phyloP scores from a whole-genome alignment of 352 stramenopile species.

The Pythium biforme region DNA sequence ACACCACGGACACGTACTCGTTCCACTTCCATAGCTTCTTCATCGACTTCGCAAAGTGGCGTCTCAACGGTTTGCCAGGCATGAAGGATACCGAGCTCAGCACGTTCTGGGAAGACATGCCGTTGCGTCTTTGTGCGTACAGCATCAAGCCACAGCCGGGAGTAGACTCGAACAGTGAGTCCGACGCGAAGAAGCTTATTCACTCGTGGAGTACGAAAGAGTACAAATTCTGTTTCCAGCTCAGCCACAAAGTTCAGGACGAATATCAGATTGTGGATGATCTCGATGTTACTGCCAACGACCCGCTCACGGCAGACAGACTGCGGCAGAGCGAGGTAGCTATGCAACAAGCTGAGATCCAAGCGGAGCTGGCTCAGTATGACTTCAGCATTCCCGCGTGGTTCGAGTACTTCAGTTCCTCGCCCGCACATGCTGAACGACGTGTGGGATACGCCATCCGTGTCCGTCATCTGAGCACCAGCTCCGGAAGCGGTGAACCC shows the following conservation, averaged over 20 bases:
- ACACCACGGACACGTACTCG: slow-evolving; percentile 62
- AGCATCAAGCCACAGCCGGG: slow-evolving; percentile 32
- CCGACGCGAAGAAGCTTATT: slow-evolving; percentile 26
- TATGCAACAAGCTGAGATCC: slow-evolving; percentile 29
- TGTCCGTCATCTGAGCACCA: slow-evolving; percentile 25
- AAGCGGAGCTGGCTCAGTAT: slow-evolving; percentile 30
- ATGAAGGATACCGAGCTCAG: slow-evolving; percentile 45
- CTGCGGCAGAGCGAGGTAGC: slow-evolving; percentile 9
- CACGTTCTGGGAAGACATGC: slow-evolving; percentile 63
- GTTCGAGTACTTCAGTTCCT: slow-evolving; percentile 60
- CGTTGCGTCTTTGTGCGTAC: slow-evolving; percentile 55
- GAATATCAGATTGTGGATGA: slow-evolving; percentile 21
- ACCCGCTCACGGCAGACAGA: neutral
- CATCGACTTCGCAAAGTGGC: slow-evolving; percentile 60
- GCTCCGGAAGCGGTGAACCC: neutral
- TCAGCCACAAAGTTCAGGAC: slow-evolving; percentile 39
- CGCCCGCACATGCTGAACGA: slow-evolving; percentile 32
- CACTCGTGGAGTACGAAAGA: slow-evolving; percentile 42
- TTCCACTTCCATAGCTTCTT: slow-evolving; percentile 77
- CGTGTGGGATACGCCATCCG: slow-evolving; percentile 50
- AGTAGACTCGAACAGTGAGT: slow-evolving; percentile 23
- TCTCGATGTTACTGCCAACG: slow-evolving; percentile 1
- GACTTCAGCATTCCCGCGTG: slow-evolving; percentile 42
- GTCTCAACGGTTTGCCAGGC: slow-evolving; percentile 49
- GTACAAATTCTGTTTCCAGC: slow-evolving; percentile 58